Base-by-base conservation (phyloP, 495 filamentous ascomycete genomes). In the Penicilliopsis zonata region DNA sequence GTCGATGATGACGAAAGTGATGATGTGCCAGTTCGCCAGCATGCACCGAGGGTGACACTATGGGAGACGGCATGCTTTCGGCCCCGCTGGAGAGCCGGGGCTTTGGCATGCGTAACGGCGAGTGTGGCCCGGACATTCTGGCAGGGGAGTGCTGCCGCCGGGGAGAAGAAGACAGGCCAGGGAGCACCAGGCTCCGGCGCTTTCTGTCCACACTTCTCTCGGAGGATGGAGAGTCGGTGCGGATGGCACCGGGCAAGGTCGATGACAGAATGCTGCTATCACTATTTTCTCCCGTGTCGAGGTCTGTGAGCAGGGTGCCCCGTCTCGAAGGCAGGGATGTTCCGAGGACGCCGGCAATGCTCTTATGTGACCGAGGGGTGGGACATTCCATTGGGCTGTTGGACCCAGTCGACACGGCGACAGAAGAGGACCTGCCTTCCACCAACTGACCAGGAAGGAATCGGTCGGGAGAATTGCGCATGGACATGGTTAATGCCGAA, bases 351-450 rank as follows among this genome's bases (percentile, higher is more conserved):
- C 63, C 71, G 15, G 76, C 64, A 24, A 69, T 67, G 34, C 82
- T 84, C 21, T 74, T 75, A 40, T 90, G 78, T 3, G 87, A 96
- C 38, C 83, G 76, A 9, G 90, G 90, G 14, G 90, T 98, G 13
- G 82, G 82, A 31, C 81, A 86, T 60, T 92, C 87, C 59, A 80
- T 74, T 2, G 90, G 90, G 44, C 92, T 98, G 42, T 74, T 92
- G 2, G 92, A 92, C 37, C 84, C 71, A 0, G 72, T 77, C 1
- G 92, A 82, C 12, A 68, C 61, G 13, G 72, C 75, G 20, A 63
- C 61, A 5, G 79, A 82, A 1, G 79, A 78, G 4, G 61, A 57
- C 37, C 71, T 63, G 16, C 64, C 55, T 20, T 61, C 61, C 6
- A 51, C 46, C n/a, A n/a, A n/a, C 27, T 53, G 51, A 7, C 46